These are phyloP conservation scores for Botryotinia convoluta DNA, from an alignment of 2,329 filamentous ascomycete genomes.

Conservation along the genomic window DNA sequence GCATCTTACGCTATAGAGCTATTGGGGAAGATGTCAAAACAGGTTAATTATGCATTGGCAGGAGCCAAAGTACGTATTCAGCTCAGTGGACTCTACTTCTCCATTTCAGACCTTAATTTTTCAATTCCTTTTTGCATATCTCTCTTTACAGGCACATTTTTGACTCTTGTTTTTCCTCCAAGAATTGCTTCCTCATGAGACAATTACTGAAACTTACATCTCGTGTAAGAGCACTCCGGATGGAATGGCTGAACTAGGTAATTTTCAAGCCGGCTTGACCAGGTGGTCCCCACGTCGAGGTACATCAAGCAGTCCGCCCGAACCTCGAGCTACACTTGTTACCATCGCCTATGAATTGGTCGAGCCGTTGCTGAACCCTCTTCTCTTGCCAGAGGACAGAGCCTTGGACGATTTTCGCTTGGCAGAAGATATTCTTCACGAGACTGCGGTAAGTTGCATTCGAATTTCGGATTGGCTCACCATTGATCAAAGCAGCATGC, in stretches of 20 bases:
- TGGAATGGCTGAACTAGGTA: not conserved
- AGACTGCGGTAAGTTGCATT: not conserved
- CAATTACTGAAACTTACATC: not conserved
- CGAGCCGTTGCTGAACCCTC: constrained; percentile 5
- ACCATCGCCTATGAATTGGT: constrained; percentile 1
- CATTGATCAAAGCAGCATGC: not conserved
- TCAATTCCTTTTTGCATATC: not conserved
- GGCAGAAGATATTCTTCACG: not conserved
- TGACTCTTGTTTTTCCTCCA: not conserved
- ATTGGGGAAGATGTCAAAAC: not conserved
- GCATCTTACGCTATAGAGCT: not conserved
- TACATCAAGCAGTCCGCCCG: not conserved
- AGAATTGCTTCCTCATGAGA: not conserved
- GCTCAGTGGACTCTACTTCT: not conserved
- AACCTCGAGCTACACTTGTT: not conserved
- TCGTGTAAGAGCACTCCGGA: not conserved
- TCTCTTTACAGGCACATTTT: not conserved
- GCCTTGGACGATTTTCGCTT: constrained; percentile 7
- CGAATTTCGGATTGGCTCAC: not conserved
- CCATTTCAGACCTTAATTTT: not conserved
- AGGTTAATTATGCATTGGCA: not conserved
- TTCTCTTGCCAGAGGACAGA: constrained; percentile 6
- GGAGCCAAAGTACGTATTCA: not conserved
- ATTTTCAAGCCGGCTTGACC: not conserved
- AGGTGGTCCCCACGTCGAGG: not conserved